phyloP scores from a whole-genome alignment of 768 basidiomycete genomes.

The Termitomyces sp. region DNA sequence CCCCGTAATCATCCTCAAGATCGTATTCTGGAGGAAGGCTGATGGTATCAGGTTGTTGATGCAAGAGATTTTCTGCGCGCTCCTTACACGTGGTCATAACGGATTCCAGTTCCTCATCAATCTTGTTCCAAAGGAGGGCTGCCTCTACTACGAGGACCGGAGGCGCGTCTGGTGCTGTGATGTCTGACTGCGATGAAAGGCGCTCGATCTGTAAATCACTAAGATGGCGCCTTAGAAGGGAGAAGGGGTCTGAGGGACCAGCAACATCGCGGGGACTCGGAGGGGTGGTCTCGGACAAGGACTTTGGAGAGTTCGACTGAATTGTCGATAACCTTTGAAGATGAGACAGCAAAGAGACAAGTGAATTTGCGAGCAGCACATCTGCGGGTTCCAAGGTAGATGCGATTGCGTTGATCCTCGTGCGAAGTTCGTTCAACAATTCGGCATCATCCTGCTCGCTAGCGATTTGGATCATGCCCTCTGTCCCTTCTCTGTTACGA shows the following conservation, averaged over 20 bases:
- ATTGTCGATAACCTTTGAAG: conserved; percentile 59
- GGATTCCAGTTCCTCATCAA: conserved; percentile 71
- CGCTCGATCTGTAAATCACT: conserved; percentile 63
- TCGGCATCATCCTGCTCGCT: conserved; percentile 40
- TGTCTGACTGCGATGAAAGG: conserved; percentile 37
- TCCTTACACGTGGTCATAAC: conserved; percentile 66
- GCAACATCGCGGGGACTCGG: conserved; percentile 8
- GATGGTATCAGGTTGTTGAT: conserved; percentile 23
- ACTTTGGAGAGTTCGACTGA: conserved; percentile 23
- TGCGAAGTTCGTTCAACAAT: conserved; percentile 57
- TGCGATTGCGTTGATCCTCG: conserved; percentile 47
- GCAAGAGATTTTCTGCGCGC: conserved; percentile 38
- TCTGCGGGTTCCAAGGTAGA: conserved; percentile 45
- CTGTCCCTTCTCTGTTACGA: conserved; percentile 41
- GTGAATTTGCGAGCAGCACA: conserved; percentile 59
- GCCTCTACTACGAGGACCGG: conserved; percentile 54
- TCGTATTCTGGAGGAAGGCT: conserved; percentile 48
- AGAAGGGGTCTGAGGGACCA: conserved; percentile 41
- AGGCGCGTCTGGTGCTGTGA: conserved; percentile 32
- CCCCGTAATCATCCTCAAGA: conserved; percentile 36
- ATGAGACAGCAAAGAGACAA: conserved; percentile 67
- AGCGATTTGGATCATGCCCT: conserved; percentile 45
- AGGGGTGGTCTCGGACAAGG: conserved; percentile 11
- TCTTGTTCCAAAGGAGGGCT: conserved; percentile 68
- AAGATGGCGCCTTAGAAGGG: conserved; percentile 63